A percentile compares a stretch with the other conserved stretches of the same genome.
Evolutionary conservation across 1,139 yeast species (phyloP).

Genomic region (Zygoascus meyerae): DNA sequence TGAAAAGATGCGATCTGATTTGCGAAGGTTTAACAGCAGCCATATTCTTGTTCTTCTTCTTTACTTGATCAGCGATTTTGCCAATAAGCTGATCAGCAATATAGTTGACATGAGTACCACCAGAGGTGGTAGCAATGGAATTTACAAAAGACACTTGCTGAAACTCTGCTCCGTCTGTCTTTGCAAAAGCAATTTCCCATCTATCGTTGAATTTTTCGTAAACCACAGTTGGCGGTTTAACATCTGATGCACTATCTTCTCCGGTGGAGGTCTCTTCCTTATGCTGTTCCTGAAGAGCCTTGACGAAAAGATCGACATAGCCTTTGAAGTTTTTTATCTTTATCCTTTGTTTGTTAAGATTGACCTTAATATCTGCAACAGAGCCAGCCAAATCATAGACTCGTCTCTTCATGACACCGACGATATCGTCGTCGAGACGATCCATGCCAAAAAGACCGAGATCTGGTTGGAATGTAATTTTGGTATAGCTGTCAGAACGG

Average conservation of each 20-base stretch:
- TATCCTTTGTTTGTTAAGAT: constrained; percentile 67
- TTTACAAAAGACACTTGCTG: constrained; percentile 96
- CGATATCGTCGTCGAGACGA: constrained; percentile 68
- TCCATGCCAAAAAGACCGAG: constrained; percentile 79
- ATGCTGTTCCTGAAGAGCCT: constrained; percentile 50
- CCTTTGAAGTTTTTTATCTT: constrained; percentile 70
- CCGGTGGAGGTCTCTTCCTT: constrained; percentile 33
- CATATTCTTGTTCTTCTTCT: constrained; percentile 59
- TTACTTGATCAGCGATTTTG: constrained; percentile 66
- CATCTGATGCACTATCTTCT: constrained; percentile 32
- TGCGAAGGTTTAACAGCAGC: constrained; percentile 82
- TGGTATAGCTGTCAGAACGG: constrained; percentile 71
- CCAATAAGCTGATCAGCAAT: constrained; percentile 78
- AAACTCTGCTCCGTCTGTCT: constrained; percentile 74
- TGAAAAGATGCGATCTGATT: constrained; percentile 81
- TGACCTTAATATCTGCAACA: constrained; percentile 76
- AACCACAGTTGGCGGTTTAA: constrained; percentile 56
- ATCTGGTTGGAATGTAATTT: constrained; percentile 86
- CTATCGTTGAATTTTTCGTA: constrained; percentile 73
- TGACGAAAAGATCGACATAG: constrained; percentile 86
- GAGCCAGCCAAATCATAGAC: constrained; percentile 96
- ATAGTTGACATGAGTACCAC: constrained; percentile 93
- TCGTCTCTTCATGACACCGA: constrained; percentile 84
- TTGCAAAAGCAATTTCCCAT: constrained; percentile 96
- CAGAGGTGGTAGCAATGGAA: constrained; percentile 94